Percentiles rank a stretch among this genome's conserved stretches.
phyloP scores from a whole-genome alignment of 768 basidiomycete genomes.

The Fibroporia radiculosa region DNA sequence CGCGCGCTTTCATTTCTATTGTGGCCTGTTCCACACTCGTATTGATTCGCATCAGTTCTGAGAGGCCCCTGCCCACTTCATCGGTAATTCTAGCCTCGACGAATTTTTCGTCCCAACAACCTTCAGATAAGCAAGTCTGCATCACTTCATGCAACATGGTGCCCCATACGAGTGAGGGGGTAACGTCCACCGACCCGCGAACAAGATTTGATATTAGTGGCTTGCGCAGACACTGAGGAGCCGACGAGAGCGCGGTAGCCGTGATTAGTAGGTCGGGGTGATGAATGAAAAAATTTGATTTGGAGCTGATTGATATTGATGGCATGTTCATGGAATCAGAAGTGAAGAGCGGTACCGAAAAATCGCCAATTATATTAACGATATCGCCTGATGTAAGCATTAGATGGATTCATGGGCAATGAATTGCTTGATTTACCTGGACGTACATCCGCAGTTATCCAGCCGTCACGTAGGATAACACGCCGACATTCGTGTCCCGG shows the following conservation, averaged over 20 bases:
- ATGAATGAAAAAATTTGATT: slow-evolving; percentile 66
- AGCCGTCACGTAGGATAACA: slow-evolving; percentile 71
- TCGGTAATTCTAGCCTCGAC: slow-evolving; percentile 54
- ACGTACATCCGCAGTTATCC: slow-evolving; percentile 57
- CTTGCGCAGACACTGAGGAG: slow-evolving; percentile 77
- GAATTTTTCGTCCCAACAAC: slow-evolving; percentile 56
- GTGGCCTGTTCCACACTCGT: slow-evolving; percentile 55
- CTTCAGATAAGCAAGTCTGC: slow-evolving; percentile 63
- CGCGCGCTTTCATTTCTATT: slow-evolving; percentile 51
- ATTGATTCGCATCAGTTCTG: slow-evolving; percentile 55
- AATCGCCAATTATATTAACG: slow-evolving; percentile 65
- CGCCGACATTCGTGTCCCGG: slow-evolving; percentile 30
- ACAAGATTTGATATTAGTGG: slow-evolving; percentile 70
- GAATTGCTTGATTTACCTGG: slow-evolving; percentile 34
- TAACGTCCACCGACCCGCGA: slow-evolving; percentile 48
- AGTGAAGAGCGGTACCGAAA: slow-evolving; percentile 20
- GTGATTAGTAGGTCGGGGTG: slow-evolving; percentile 93
- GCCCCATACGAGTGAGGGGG: slow-evolving; percentile 79
- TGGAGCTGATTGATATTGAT: slow-evolving; percentile 53
- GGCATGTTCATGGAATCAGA: slow-evolving; percentile 28
- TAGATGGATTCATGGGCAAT: background rate
- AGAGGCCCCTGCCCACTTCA: slow-evolving; percentile 43
- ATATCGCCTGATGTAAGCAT: slow-evolving; percentile 53
- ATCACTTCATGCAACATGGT: slow-evolving; percentile 90
- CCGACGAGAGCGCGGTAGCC: slow-evolving; percentile 79